Percentiles rank a stretch among this genome's conserved stretches.
Evolutionary conservation across 1,139 yeast genomes (phyloP).

Genomic region (Debaryomyces coudertii): DNA sequence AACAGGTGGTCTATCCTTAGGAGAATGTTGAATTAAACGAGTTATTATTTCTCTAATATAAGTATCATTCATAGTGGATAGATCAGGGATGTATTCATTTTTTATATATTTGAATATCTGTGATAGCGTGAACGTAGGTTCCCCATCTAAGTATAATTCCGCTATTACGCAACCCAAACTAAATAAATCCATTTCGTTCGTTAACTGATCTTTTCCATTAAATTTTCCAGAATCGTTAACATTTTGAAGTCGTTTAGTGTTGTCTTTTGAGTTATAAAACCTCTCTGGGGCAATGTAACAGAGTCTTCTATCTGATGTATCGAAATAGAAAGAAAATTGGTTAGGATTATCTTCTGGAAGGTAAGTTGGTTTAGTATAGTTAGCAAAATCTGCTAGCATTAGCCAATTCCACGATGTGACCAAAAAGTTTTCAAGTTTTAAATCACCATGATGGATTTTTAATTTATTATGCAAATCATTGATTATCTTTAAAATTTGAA

Average conservation of each 20-base stretch:
- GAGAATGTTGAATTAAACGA: constrained; percentile 67
- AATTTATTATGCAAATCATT: constrained; percentile 61
- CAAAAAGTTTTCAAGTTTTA: constrained; percentile 85
- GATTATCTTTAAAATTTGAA: constrained; percentile 69
- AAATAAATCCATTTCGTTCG: constrained; percentile 82
- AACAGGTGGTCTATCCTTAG: constrained; percentile 61
- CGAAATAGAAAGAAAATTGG: constrained; percentile 90
- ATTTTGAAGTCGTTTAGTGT: constrained; percentile 20
- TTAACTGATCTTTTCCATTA: constrained; percentile 36
- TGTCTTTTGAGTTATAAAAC: constrained; percentile 48
- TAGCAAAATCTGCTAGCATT: constrained; percentile 79
- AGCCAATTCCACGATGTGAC: constrained; percentile 92
- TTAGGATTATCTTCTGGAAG: constrained; percentile 95
- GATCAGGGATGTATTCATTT: constrained; percentile 65
- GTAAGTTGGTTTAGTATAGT: constrained; percentile 73
- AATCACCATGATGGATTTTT: constrained; percentile 81
- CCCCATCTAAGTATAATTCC: constrained; percentile 84
- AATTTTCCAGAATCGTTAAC: constrained; percentile 34
- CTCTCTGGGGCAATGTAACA: constrained; percentile 97
- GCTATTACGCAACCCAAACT: constrained; percentile 91
- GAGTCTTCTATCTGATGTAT: constrained; percentile 80
- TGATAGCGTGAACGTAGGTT: constrained; percentile 82
- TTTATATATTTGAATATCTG: constrained; percentile 82
- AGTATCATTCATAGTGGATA: constrained; percentile 55
- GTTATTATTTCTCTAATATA: constrained; percentile 56